phyloP scores from a whole-genome alignment of 176 grass and related monocot genomes.

The Avena atlantica region DNA sequence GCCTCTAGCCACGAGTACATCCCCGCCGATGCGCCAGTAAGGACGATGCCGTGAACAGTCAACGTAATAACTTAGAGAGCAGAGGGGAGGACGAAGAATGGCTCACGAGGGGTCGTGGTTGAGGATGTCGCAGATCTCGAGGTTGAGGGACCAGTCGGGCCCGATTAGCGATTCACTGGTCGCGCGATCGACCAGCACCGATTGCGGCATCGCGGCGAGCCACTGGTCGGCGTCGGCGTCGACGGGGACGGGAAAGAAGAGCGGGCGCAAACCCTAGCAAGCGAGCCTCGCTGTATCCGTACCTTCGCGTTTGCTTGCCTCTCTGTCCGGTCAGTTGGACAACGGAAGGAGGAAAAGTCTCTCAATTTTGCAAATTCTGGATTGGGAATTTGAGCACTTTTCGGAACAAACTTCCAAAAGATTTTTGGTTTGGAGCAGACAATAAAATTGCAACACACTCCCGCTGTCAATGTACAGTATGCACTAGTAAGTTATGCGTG shows the following conservation, averaged over 20 bases:
- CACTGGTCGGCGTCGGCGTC: constrained; percentile 8
- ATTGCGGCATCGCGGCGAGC: constrained; percentile 49
- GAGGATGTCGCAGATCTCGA: constrained; percentile 98
- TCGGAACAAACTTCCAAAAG: too few relatives aligned
- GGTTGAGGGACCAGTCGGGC: constrained; percentile 86
- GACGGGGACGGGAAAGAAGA: neutral
- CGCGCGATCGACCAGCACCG: constrained; percentile 76
- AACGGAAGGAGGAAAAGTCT: constrained; percentile 39
- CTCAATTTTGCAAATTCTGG: neutral
- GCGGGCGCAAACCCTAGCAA: constrained; percentile 51
- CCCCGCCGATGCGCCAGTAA: neutral
- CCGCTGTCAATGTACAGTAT: too few relatives aligned
- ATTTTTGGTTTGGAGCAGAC: too few relatives aligned
- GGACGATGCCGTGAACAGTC: neutral
- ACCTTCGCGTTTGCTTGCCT: constrained; percentile 33
- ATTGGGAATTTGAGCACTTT: neutral
- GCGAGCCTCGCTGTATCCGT: constrained; percentile 17
- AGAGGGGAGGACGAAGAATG: neutral
- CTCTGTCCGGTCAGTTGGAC: constrained; percentile 25
- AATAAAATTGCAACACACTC: too few relatives aligned
- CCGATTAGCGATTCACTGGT: constrained; percentile 83
- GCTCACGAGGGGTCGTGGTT: constrained; percentile 85
- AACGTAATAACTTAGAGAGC: neutral
- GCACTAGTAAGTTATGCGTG: too few relatives aligned
- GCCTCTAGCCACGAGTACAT: neutral